Evolutionary conservation across 306 rosid genomes (phyloP), one percentile per base, ranked within the genome.

Genomic region (Inga leiocalycina): DNA sequence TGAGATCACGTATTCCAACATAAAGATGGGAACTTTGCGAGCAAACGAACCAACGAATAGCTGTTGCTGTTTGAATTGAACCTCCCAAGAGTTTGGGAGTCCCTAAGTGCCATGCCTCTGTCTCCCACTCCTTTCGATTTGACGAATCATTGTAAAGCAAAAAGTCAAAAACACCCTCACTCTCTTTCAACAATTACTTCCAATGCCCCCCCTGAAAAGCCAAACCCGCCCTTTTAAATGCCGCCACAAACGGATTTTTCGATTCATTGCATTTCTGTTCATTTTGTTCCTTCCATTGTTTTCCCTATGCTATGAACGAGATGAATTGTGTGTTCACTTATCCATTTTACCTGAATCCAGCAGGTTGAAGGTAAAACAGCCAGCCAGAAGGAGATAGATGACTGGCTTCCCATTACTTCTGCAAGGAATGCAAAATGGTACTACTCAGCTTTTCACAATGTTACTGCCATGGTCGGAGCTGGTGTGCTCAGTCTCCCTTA

Each of bases 391-490:
- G 78, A 45, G 46, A 88, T 94, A 35, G 92, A 91, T 16, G 94
- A 91, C 2, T 94, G 98, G 92, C 98, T 94, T 83, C 97, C 97
- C 30, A 91, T 94, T 57, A 89, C 96, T 14, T 90, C 97, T 0
- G 79, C 90, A 41, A 91, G 98, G 68, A 91, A 90, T 79, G 98
- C 91, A 81, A 94, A 93, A 78, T 94, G 98, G 98, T 94, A 96
- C 94, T 89, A 94, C 87, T 83, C 98, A 3, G 90, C 98, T 51
- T 92, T 93, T 80, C 98, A 93, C 94, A 93, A 94, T 81, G 87
- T 94, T 72, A 91, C 97, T 39, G 94, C 98, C 80, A 94, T 93
- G 98, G 97, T 94, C 74, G 98, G 97, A 24, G 97, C 96, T 39
- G 98, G 98, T 57, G 97, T 94, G 39, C 90, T 93, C 3, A 80